Evolutionary conservation across 2,329 filamentous ascomycete genomes (phyloP).

Genomic region (Trichoderma oligosporum): DNA sequence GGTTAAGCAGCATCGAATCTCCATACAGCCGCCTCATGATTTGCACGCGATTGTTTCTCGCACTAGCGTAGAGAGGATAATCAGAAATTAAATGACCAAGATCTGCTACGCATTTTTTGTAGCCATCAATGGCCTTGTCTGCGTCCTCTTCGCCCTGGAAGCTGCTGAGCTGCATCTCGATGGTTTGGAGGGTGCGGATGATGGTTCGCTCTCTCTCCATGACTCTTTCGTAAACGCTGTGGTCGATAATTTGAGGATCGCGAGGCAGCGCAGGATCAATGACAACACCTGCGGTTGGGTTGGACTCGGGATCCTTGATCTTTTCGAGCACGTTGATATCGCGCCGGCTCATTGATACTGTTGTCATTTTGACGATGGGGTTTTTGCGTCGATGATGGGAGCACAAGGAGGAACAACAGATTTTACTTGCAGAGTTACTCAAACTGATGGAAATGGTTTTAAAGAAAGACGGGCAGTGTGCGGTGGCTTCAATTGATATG

Average conservation of each 20-base stretch:
- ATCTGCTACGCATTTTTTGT: slow-evolving; percentile 44
- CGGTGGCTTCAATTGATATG: slow-evolving; percentile 1
- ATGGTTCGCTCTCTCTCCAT: slow-evolving; percentile 51
- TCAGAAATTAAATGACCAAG: slow-evolving; percentile 55
- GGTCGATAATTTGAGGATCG: slow-evolving; percentile 55
- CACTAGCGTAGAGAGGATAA: slow-evolving; percentile 65
- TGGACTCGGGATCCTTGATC: slow-evolving; percentile 63
- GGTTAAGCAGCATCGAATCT: slow-evolving; percentile 51
- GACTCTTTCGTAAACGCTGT: slow-evolving; percentile 48
- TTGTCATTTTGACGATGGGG: slow-evolving; percentile 41
- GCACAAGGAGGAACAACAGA: neutral
- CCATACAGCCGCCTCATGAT: slow-evolving; percentile 59
- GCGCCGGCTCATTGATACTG: slow-evolving; percentile 49
- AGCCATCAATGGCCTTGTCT: slow-evolving; percentile 42
- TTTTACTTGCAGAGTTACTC: neutral
- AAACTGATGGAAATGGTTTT: neutral
- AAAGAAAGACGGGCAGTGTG: neutral
- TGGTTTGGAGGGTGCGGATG: slow-evolving; percentile 50
- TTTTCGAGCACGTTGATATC: slow-evolving; percentile 62
- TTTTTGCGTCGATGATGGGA: neutral
- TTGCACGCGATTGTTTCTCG: slow-evolving; percentile 72
- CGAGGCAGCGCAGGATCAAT: slow-evolving; percentile 53
- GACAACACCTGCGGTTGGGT: slow-evolving; percentile 51
- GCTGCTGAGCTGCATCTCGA: slow-evolving; percentile 51
- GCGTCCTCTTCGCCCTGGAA: slow-evolving; percentile 35